Conservation (phyloP, 2,329 filamentous ascomycete genomes). For the Ophiocordyceps camponoti-rufipedis region DNA sequence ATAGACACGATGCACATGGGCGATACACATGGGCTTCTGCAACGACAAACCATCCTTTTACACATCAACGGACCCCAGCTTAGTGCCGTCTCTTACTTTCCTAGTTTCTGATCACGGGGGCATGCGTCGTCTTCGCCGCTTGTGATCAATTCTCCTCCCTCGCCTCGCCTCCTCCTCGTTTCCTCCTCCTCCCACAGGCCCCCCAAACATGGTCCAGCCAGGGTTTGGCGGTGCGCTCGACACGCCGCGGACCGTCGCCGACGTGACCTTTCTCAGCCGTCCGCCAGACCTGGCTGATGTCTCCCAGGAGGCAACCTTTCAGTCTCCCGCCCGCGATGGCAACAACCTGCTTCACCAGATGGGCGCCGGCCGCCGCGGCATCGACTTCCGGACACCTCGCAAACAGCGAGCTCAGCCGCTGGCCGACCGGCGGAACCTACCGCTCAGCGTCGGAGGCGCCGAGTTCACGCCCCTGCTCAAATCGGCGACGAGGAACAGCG, state of each 20-base stretch:
- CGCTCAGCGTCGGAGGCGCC: slow-evolving; percentile 42
- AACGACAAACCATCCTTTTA: too few species aligned
- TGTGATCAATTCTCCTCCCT: neutral
- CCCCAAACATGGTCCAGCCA: slow-evolving; percentile 42
- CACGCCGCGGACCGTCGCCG: slow-evolving; percentile 70
- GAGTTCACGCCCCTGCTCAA: slow-evolving; percentile 95
- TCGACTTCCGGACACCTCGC: slow-evolving; percentile 56
- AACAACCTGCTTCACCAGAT: slow-evolving; percentile 52
- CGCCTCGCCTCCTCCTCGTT: neutral
- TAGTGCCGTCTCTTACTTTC: neutral
- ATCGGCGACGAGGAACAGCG: slow-evolving; percentile 54
- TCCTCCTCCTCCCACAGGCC: slow-evolving; percentile 1
- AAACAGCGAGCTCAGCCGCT: slow-evolving; percentile 45
- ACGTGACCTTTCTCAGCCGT: slow-evolving; percentile 62
- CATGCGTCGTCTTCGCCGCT: neutral
- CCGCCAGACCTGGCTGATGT: slow-evolving; percentile 56
- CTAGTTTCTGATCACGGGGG: neutral
- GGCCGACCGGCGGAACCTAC: slow-evolving; percentile 53
- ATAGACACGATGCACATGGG: neutral
- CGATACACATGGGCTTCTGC: too few species aligned
- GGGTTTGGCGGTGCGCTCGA: slow-evolving; percentile 50
- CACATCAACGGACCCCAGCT: too few species aligned
- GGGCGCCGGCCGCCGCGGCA: slow-evolving; percentile 40
- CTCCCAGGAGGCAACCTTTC: slow-evolving; percentile 75
- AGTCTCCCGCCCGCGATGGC: slow-evolving; percentile 49